A percentile compares a stretch with the other conserved stretches of the same genome.
Conservation (phyloP, 192 early-diverging fungal genomes). For the Coemansia reversa region DNA sequence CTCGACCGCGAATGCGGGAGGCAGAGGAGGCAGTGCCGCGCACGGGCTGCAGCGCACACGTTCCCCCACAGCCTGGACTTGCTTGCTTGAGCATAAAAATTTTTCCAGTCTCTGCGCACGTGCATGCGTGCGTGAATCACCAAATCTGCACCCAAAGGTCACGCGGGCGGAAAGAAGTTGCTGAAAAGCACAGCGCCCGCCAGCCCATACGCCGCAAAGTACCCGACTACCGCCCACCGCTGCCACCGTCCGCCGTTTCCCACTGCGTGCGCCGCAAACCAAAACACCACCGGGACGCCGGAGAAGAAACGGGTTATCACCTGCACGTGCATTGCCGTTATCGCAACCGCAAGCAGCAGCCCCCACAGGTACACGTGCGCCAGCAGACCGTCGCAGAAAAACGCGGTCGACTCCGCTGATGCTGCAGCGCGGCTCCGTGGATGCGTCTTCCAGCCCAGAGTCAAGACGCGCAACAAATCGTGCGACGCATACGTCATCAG, state of each 20-base stretch:
- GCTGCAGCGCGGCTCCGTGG: neutral
- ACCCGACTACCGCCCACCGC: conserved; percentile 49
- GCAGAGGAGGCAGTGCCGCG: neutral
- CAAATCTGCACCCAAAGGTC: conserved; percentile 4
- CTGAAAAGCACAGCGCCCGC: conserved; percentile 80
- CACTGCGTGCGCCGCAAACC: conserved; percentile 68
- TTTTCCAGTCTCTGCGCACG: neutral
- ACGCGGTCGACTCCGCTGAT: conserved; percentile 5
- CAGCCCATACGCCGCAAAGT: conserved; percentile 76
- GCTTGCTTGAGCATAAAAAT: neutral
- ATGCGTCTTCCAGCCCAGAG: conserved; percentile 56
- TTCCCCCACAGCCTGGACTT: neutral
- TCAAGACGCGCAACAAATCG: conserved; percentile 57
- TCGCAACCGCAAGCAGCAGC: conserved; percentile 59
- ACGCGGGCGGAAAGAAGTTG: conserved; percentile 67
- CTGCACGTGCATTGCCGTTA: conserved; percentile 86
- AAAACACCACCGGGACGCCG: conserved; percentile 73
- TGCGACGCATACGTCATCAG: conserved; percentile 57
- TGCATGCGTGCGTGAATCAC: conserved; percentile 4
- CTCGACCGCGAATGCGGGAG: neutral
- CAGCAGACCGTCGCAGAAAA: conserved; percentile 30
- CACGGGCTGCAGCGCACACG: neutral
- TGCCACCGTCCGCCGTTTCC: neutral
- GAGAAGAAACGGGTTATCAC: conserved; percentile 86
- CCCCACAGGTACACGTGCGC: conserved; percentile 72